Percentiles rank a stretch among this genome's conserved stretches.
phyloP scores from a whole-genome alignment of 257 asterid species.

The Capsicum chinense region DNA sequence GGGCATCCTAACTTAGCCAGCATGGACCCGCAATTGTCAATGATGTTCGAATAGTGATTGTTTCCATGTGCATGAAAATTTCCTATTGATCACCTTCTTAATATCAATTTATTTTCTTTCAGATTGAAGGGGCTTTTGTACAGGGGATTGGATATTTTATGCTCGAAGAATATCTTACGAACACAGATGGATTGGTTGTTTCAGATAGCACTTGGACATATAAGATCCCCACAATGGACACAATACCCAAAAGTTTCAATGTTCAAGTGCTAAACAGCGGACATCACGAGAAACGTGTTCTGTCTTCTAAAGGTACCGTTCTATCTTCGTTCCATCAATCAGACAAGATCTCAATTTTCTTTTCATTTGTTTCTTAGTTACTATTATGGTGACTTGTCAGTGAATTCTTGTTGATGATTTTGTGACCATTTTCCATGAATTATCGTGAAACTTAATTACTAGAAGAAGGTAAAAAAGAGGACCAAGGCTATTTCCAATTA shows the following conservation, averaged over 20 bases:
- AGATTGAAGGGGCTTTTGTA: constrained; percentile 92
- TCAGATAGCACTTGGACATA: constrained; percentile 79
- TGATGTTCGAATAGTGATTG: background rate
- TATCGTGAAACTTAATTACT: too few species aligned
- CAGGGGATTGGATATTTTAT: constrained; percentile 89
- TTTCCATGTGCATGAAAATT: background rate
- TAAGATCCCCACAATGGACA: constrained; percentile 83
- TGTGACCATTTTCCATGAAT: too few species aligned
- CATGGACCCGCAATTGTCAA: background rate
- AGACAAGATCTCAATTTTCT: background rate
- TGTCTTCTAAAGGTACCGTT: constrained; percentile 76
- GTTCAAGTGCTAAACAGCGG: constrained; percentile 70
- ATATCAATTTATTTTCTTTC: constrained; percentile 24
- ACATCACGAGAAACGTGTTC: constrained; percentile 63
- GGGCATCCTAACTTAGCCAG: background rate
- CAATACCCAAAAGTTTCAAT: constrained; percentile 65
- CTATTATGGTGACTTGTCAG: background rate
- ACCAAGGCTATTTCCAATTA: too few species aligned
- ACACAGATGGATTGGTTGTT: constrained; percentile 59
- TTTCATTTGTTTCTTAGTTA: background rate
- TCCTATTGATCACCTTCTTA: background rate
- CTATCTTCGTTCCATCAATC: background rate
- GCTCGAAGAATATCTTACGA: constrained; percentile 74
- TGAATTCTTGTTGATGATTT: background rate
- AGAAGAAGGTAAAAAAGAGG: too few species aligned